Base-by-base conservation (phyloP, 768 basidiomycete genomes). In the Gloeophyllum trabeum region DNA sequence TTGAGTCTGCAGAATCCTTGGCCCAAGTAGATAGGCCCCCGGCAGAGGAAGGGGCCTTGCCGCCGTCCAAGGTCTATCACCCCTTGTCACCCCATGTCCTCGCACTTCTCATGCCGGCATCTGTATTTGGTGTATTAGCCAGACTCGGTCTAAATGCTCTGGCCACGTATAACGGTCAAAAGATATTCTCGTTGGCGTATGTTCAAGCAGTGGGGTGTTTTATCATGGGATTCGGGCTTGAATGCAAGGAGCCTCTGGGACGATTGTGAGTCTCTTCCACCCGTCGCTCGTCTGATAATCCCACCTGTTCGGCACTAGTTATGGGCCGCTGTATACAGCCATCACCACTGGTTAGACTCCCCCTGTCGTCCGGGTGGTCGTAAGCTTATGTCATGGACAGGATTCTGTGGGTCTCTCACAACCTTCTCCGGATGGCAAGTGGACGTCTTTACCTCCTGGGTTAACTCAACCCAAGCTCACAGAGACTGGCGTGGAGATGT, bases 341-440 rank as follows among this genome's bases (percentile, higher is more conserved):
- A 56, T 90, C 10, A 88, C 91, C 0, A 96, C 92, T 46, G 90
- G 89, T 80, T 46, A 49, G 61, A 53, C 38, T 24, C 12, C 22
- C 13, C n/a, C n/a, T 32, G 22, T 7, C 14, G 39, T 35, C 25
- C 37, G 34, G 14, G 28, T 23, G 13, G 23, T 20, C 13, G 7
- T 7, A 19, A 21, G 36, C 20, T 37, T 12, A 10, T 19, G 7
- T 19, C 7, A 37, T 37, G 12, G 7, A 20, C 45, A 82, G 92
- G 90, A 12, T 90, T 97, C 59, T 98, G 96, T 55, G 96, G 94
- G 3, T 94, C 90, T 1, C 61, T 98, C 51, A 99, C 96, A 6
- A 97, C 92, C 2, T 98, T 98, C 65, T 96, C 93, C 13, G 75
- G 81, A 26, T 98, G 96, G 96, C 89, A 97, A 60, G 56, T 87